These are phyloP conservation scores for Grigorovia transvaalensis DNA, from an alignment of 805 yeast genomes.

Conservation along the genomic window DNA sequence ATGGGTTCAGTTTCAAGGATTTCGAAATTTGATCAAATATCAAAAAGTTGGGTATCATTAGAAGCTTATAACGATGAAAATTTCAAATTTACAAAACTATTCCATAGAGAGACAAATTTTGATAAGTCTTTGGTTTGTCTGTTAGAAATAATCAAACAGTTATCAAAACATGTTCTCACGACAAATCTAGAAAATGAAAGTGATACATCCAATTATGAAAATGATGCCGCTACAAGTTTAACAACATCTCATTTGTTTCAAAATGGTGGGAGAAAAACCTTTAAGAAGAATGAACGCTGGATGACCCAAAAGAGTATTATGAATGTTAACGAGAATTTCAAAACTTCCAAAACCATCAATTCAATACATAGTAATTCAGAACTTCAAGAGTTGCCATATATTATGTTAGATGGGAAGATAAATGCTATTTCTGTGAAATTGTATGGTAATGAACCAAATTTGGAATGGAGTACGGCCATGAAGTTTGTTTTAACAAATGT, in stretches of 20 bases:
- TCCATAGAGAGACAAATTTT: slow-evolving; percentile 54
- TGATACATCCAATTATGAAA: neutral
- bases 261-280: too few species aligned
- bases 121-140: slow-evolving; percentile 78
- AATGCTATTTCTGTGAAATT: slow-evolving; percentile 71
- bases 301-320: neutral
- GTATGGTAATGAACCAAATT: slow-evolving; percentile 49
- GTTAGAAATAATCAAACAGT: slow-evolving; percentile 31
- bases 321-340: neutral
- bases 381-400: slow-evolving; percentile 53
- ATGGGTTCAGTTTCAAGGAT: slow-evolving; percentile 78
- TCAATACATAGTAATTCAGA: neutral
- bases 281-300: neutral
- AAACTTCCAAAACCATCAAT: neutral
- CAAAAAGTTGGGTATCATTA: slow-evolving; percentile 35
- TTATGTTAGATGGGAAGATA: slow-evolving; percentile 57
- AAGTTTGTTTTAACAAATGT: slow-evolving; percentile 66
- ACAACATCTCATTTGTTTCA: neutral
- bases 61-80: slow-evolving; percentile 60
- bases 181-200: slow-evolving; percentile 15
- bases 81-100: slow-evolving; percentile 60
- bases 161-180: slow-evolving; percentile 15
- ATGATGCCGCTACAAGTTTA: neutral
- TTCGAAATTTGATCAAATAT: slow-evolving; percentile 32
- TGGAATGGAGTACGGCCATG: slow-evolving; percentile 87